Evolutionary conservation across 2,329 filamentous ascomycete genomes (phyloP), one percentile per base, ranked within the genome.

Genomic region (Aciculosporium take): DNA sequence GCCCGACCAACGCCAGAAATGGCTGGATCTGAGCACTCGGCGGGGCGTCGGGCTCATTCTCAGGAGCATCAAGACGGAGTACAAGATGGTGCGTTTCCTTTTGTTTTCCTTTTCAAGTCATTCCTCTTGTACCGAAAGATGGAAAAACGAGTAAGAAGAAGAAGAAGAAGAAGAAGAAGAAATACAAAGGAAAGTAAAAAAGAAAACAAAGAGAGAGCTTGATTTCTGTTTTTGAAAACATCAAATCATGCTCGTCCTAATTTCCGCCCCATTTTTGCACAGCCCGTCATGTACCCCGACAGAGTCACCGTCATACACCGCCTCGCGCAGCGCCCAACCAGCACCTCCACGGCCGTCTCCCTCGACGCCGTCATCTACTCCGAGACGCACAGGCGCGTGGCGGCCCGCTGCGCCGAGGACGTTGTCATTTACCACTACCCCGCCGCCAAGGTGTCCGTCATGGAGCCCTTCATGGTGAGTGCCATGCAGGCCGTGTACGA

Each of bases 261-360:
- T n/a, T n/a, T n/a, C n/a, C n/a, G n/a, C n/a, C n/a, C n/a, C n/a
- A n/a, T n/a, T n/a, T n/a, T n/a, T n/a, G n/a, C n/a, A n/a, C 49
- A 86, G 83, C 85, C 87, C 13, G 81, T 94, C 74, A 80, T 71
- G 27, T 93, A 76, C 59, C 87, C 87, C 0, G 87, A 94, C 58
- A 72, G 74, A 37, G 76, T 94, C 46, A 86, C 82, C 0, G 84
- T 91, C 17, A 81, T 89, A 52, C 86, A 94, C 62, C 88, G 81
- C 56, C 71, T 94, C 10, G 63, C 69, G 3, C 57, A 61, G 20
- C 59, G 68, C 43, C 80, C 77, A 3, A 45, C 52, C 15, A 46
- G 53, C 17, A 48, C 48, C 2, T 59, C 62, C 0, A 53, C 62
- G 15, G 70, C 72, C 17, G 72, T 89, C 47, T 58, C 73, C 41